Evolutionary conservation across 306 rosid species (phyloP).

Genomic region (Crataegus laevigata): DNA sequence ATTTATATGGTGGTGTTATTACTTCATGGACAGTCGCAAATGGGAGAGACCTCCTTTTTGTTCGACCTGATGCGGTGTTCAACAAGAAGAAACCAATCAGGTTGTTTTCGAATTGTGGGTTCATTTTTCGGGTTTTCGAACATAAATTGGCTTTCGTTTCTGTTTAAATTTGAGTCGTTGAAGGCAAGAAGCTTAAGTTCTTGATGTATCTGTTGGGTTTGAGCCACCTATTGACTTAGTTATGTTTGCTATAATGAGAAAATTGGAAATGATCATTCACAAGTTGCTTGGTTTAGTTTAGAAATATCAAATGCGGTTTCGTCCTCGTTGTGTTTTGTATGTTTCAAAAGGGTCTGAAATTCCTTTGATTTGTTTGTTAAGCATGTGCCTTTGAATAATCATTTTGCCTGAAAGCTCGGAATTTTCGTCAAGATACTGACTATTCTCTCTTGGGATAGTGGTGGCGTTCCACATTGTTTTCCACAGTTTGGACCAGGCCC

Average conservation of each 20-base stretch:
- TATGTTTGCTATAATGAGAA: not conserved
- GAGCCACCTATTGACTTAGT: not conserved
- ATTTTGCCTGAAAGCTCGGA: not conserved
- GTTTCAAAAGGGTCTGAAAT: not conserved
- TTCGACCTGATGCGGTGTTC: slow-evolving; percentile 90
- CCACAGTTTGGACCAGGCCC: slow-evolving; percentile 98
- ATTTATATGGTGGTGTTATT: slow-evolving; percentile 73
- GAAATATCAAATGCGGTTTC: not conserved
- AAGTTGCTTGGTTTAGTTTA: not conserved
- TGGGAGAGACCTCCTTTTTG: slow-evolving; percentile 83
- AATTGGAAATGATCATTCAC: not conserved
- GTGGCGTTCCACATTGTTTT: slow-evolving; percentile 95
- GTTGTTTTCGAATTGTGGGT: slow-evolving; percentile 25
- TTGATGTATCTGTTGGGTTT: not conserved
- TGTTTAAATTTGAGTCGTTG: not conserved
- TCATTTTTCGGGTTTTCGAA: not conserved
- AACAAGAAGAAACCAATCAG: slow-evolving; percentile 87
- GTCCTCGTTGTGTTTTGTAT: not conserved
- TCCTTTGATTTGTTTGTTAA: not conserved
- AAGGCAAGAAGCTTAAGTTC: not conserved
- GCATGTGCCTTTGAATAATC: not conserved
- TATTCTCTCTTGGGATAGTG: slow-evolving; percentile 46
- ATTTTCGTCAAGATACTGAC: slow-evolving; percentile 25
- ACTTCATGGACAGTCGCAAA: slow-evolving; percentile 78
- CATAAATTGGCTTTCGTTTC: not conserved